Percentiles rank a stretch among this genome's conserved stretches.
Conservation (phyloP, 164 flowering plant species). For the Vitis labrusca region DNA sequence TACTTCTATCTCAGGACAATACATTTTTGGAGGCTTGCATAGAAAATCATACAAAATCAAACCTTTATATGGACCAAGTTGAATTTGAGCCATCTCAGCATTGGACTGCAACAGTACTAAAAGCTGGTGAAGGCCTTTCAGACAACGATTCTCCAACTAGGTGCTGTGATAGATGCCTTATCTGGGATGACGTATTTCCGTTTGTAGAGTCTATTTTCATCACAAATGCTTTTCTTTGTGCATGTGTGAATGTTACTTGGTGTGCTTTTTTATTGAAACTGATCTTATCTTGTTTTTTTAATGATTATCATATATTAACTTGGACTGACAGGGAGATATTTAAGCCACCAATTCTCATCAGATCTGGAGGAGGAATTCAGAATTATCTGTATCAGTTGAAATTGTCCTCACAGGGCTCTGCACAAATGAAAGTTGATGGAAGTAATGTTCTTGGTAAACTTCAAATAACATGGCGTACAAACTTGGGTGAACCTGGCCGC, state of each 20-base stretch:
- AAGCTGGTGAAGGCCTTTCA: constrained; percentile 54
- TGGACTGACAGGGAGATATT: constrained; percentile 55
- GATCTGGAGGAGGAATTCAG: constrained; percentile 89
- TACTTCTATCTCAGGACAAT: constrained; percentile 54
- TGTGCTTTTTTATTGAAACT: constrained; percentile 8
- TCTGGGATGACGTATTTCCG: constrained; percentile 3
- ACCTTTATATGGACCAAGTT: constrained; percentile 96
- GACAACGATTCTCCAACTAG: constrained; percentile 34
- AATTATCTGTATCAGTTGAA: constrained; percentile 86
- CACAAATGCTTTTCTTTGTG: neutral
- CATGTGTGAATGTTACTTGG: neutral
- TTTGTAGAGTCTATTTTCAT: constrained; percentile 5
- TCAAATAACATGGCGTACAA: constrained; percentile 98
- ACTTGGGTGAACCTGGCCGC: constrained; percentile 99
- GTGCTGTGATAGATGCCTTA: constrained; percentile 30
- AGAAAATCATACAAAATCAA: constrained; percentile 93
- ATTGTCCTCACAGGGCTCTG: constrained; percentile 46
- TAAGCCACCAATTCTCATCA: constrained; percentile 75
- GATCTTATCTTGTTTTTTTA: constrained; percentile 5
- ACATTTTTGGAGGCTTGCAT: constrained; percentile 93
- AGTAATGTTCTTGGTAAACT: constrained; percentile 92
- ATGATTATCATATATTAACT: constrained; percentile 9
- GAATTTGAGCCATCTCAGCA: constrained; percentile 89
- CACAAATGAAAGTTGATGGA: constrained; percentile 61
- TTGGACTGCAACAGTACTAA: constrained; percentile 66